Evolutionary conservation across 352 stramenopile genomes (phyloP), one percentile per base, ranked within the genome.

Genomic region (Halophytophthora batemanensis): DNA sequence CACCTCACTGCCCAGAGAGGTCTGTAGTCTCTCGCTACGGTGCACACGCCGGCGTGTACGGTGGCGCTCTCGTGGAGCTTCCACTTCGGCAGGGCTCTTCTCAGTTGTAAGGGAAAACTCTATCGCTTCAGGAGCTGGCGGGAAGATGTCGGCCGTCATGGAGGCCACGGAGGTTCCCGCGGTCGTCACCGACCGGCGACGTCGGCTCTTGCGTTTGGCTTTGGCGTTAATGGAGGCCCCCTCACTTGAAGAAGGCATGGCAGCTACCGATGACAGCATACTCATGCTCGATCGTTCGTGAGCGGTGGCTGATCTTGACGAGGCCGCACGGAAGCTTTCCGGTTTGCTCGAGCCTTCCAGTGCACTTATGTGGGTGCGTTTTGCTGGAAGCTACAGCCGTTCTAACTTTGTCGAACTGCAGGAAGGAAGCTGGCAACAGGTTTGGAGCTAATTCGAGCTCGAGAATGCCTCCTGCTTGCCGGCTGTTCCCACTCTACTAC

Each of bases 201-300:
- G 61, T 25, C 59, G 25, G 53, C 51, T 68, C 33, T 74, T 74
- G n/a, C 54, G 40, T 29, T 58, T 61, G 13, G 47, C 51, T 47
- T 65, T 65, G 40, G 12, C 19, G 13, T 22, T 34, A 44, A 13
- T 21, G 1, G 36, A 46, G 31, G 38, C 46, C 31, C 19, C 15
- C 23, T 61, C 60, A 6, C 28, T 29, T 4, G 45, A 51, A 28
- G 31, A 15, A 6, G 48, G 22, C 38, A 53, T 23, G 33, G 42
- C 59, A 12, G 40, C 17, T 0, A 35, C 45, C 2, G 50, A 49
- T 35, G 60, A 56, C 18, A 51, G 49, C n/a, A 56, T 18, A 53
- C 46, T 69, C 56, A 65, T 65, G 18, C 14, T 5, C 19, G 12
- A 15, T 43, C 11, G 12, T 44, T 6, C 17, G 0, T 22, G 25